Conservation (phyloP, 257 asterid species). For the Plantago ovata region DNA sequence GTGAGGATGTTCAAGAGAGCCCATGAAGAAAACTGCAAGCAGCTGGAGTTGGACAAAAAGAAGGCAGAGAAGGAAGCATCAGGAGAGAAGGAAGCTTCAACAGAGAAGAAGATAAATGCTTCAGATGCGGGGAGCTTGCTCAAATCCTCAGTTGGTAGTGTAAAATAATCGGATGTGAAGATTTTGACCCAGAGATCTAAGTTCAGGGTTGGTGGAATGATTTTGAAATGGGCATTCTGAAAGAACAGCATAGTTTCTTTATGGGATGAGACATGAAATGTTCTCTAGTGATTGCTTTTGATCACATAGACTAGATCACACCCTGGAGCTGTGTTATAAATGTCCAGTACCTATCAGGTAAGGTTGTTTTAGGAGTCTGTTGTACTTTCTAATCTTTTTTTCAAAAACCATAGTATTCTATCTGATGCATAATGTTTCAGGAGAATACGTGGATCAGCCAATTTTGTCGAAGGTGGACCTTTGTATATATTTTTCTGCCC, state of each 20-base stretch:
- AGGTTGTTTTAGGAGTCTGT: not conserved
- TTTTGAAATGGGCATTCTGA: not conserved
- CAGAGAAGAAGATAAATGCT: conserved; percentile 46
- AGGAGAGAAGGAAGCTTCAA: conserved; percentile 47
- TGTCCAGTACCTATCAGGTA: conserved; percentile 6
- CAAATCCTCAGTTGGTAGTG: conserved; percentile 28
- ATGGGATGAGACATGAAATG: conserved; percentile 2
- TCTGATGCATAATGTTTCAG: conserved; percentile 16
- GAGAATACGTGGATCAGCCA: conserved; percentile 26
- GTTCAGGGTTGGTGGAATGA: not conserved
- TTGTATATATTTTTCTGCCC: conserved; percentile 30
- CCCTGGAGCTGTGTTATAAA: not conserved
- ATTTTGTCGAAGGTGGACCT: conserved; percentile 18
- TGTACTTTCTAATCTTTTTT: not conserved
- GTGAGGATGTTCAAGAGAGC: conserved; percentile 82
- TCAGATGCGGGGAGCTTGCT: conserved; percentile 38
- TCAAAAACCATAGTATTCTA: conserved; percentile 2
- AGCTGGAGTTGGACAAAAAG: conserved; percentile 69
- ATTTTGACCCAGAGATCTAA: not conserved
- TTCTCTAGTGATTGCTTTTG: conserved; percentile 7
- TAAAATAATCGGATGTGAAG: conserved; percentile 25
- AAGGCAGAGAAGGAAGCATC: conserved; percentile 94
- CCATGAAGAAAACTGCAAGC: conserved; percentile 84
- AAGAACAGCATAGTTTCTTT: conserved; percentile 1
- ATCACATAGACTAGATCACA: conserved; percentile 9